phyloP scores from a whole-genome alignment of 805 yeast genomes.

The Saccharomycopsis schoenii region DNA sequence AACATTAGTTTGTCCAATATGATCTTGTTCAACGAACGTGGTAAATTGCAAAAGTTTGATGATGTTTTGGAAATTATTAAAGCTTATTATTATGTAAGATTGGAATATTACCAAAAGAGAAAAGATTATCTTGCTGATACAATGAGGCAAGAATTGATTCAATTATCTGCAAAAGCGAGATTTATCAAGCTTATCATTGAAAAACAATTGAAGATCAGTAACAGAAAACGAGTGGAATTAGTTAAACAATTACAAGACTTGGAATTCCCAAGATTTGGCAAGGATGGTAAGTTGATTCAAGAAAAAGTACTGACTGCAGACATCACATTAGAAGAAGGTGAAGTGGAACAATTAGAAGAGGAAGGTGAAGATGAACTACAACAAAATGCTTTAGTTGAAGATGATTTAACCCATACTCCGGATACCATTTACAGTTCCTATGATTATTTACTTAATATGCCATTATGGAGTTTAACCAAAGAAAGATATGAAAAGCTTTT shows the following conservation, averaged over 20 bases:
- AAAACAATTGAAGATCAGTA: slow-evolving; percentile 55
- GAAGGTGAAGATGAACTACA: slow-evolving; percentile 32
- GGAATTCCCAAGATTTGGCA: slow-evolving; percentile 65
- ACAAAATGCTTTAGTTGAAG: slow-evolving; percentile 23
- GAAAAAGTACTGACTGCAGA: slow-evolving; percentile 20
- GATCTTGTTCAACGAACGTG: slow-evolving; percentile 91
- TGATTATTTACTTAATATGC: slow-evolving; percentile 87
- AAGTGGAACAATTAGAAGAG: slow-evolving; percentile 31
- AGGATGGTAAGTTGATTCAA: slow-evolving; percentile 22
- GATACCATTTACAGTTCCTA: slow-evolving; percentile 52
- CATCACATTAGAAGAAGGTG: slow-evolving; percentile 30
- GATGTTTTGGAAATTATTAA: slow-evolving; percentile 64
- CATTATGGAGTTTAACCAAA: slow-evolving; percentile 84
- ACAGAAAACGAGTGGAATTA: slow-evolving; percentile 58
- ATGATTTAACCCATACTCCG: slow-evolving; percentile 30
- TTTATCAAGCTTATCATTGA: slow-evolving; percentile 88
- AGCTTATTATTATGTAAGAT: slow-evolving; percentile 78
- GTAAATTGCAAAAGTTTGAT: slow-evolving; percentile 77
- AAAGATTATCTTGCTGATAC: slow-evolving; percentile 69
- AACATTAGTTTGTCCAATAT: slow-evolving; percentile 69
- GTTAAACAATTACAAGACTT: slow-evolving; percentile 50
- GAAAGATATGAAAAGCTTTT: slow-evolving; percentile 80
- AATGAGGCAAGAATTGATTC: slow-evolving; percentile 65
- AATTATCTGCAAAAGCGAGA: slow-evolving; percentile 73
- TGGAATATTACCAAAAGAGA: slow-evolving; percentile 84